phyloP scores from a whole-genome alignment of 768 basidiomycete species.

The Pleurotus platypus region DNA sequence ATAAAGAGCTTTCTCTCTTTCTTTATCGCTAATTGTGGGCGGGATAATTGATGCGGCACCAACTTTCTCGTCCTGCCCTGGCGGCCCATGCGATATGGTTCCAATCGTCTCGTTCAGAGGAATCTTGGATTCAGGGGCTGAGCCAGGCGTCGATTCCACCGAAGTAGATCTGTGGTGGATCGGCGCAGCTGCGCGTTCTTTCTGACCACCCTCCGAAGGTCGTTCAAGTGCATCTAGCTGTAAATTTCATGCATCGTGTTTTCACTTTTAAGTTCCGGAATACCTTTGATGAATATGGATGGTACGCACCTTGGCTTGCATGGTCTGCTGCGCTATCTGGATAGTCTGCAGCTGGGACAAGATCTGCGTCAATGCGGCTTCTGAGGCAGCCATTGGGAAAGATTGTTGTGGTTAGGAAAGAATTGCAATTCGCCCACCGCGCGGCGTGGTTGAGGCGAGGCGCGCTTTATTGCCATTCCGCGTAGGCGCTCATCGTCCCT shows the following conservation, averaged over 20 bases:
- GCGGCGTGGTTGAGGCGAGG: neutral
- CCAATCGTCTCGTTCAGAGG: neutral
- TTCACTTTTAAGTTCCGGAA: neutral
- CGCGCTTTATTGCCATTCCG: neutral
- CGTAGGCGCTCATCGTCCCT: neutral
- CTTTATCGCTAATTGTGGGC: slow-evolving; percentile 40
- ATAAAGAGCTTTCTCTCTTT: slow-evolving; percentile 73
- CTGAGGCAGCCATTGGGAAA: slow-evolving; percentile 37
- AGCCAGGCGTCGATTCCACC: neutral
- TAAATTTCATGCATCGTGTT: neutral
- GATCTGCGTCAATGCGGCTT: slow-evolving; percentile 69
- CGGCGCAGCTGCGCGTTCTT: neutral
- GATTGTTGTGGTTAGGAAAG: slow-evolving; percentile 9
- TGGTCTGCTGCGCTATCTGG: slow-evolving; percentile 69
- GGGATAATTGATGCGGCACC: too few species aligned
- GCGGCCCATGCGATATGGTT: neutral
- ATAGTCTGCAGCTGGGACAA: slow-evolving; percentile 66
- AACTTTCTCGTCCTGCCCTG: neutral
- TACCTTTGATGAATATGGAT: slow-evolving; percentile 6
- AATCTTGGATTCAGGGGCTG: neutral
- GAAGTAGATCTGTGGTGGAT: slow-evolving; percentile 7
- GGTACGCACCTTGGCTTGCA: slow-evolving; percentile 68
- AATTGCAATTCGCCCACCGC: slow-evolving; percentile 1
- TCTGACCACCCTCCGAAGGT: neutral
- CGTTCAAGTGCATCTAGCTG: slow-evolving; percentile 4